Evolutionary conservation across 2,329 filamentous ascomycete genomes (phyloP), one percentile per base, ranked within the genome.

Genomic region (Penicillium sumatraense): DNA sequence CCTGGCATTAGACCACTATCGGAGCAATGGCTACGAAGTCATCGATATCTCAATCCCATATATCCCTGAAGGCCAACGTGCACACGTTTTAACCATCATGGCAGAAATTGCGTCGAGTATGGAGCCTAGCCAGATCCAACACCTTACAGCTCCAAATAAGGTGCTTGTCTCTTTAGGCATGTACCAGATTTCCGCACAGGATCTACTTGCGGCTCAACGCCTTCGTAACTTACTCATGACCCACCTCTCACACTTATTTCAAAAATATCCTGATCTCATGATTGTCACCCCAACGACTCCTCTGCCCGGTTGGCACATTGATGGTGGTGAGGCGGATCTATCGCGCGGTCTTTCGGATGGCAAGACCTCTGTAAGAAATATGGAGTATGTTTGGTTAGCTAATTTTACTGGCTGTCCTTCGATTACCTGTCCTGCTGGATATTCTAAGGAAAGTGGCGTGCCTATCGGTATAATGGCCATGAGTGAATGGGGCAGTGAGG

Each of bases 301-400:
- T 0, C 83, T 89, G 56, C 80, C 86, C 0, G 92, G 92, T 10
- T 96, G 90, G 89, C 83, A 84, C 38, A 85, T 87, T 10, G 73
- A 80, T 1, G 81, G 78, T 8, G 87, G 89, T 36, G 78, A 86
- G 14, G 77, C 77, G n/a, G 86, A 92, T 66, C 69, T 86, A 4
- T 62, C 68, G 7, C 75, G 80, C 44, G 93, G 93, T 2, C 78
- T 91, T 62, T 87, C 82, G 33, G 89, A 97, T 71, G 87, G 82
- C 0, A 91, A 95, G 69, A 80, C 77, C 57, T 87, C 85, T 14
- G 78, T 96, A n/a, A 80, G 83, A 23, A 90, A 85, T 68, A 96
- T 96, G 91, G 85, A 88, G 72, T 96, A 91, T 74, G 86, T 90
- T 14, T 96, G 89, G 83, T 75, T 96, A 31, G 89, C 92, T 6